These are phyloP conservation scores for Phytophthora sp. DNA, from an alignment of 352 stramenopile genomes.

Conservation along the genomic window DNA sequence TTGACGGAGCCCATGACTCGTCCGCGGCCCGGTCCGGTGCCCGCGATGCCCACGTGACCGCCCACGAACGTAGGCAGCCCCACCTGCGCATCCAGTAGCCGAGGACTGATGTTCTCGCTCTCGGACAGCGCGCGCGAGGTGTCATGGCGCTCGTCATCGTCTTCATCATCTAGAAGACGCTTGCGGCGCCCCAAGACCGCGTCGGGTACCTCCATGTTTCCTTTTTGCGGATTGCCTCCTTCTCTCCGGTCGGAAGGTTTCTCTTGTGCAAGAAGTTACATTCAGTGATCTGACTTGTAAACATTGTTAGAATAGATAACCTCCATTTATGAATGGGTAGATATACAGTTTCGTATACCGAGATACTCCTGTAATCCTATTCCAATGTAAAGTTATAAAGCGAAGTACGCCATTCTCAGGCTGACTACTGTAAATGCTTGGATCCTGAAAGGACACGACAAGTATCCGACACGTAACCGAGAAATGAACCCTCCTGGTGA, in stretches of 20 bases:
- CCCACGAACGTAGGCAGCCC: conserved; percentile 1
- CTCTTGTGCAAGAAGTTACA: conserved; percentile 13
- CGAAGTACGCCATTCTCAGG: no score
- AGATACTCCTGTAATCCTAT: no score
- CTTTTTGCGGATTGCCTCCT: conserved; percentile 3
- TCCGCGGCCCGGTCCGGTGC: conserved; percentile 5
- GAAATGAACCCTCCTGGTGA: neutral
- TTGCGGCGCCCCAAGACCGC: conserved; percentile 35
- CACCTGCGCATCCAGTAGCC: conserved; percentile 24
- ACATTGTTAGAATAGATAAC: conserved; percentile 1
- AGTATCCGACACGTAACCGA: conserved; percentile 10
- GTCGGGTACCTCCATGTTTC: conserved; percentile 39
- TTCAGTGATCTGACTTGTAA: conserved; percentile 3
- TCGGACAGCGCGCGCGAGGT: conserved; percentile 12
- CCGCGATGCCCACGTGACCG: conserved; percentile 1
- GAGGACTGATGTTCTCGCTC: conserved; percentile 32
- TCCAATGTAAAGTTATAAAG: no score
- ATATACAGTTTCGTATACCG: no score
- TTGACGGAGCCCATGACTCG: conserved; percentile 36
- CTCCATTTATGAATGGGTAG: no score
- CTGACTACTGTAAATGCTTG: no score
- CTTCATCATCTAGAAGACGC: conserved; percentile 41
- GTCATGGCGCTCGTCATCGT: conserved; percentile 9
- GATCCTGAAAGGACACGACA: conserved; percentile 1
- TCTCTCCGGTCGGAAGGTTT: conserved; percentile 6